Evolutionary conservation across 257 asterid species (phyloP).

Genomic region (Penstemon barbatus): DNA sequence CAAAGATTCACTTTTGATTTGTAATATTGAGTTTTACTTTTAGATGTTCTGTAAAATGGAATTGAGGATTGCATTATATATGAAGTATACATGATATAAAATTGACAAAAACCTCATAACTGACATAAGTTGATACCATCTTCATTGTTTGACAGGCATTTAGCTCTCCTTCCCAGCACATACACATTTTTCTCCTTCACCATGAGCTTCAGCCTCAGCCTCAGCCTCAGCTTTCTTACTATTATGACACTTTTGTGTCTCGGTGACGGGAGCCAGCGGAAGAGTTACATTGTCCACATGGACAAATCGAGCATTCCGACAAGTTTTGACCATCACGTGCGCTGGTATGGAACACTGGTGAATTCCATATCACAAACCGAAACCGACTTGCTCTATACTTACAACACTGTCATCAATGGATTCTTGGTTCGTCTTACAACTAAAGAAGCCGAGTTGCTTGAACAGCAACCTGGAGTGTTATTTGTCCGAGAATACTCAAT

Average conservation of each 20-base stretch:
- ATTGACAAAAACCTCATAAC: no score
- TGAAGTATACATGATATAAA: no score
- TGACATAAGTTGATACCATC: no score
- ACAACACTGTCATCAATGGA: conserved; percentile 62
- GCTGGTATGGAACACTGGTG: conserved; percentile 65
- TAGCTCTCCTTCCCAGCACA: no score
- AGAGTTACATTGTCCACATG: conserved; percentile 64
- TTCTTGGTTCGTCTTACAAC: conserved; percentile 52
- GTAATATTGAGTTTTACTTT: no score
- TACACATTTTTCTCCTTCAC: no score
- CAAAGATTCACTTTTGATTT: no score
- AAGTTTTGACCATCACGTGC: conserved; percentile 47
- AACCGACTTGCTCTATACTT: conserved; percentile 57
- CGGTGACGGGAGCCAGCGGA: conserved; percentile 27
- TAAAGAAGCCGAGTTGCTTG: conserved; percentile 49
- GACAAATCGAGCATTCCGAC: conserved; percentile 56
- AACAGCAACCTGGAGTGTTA: conserved; percentile 47
- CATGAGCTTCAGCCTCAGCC: not conserved
- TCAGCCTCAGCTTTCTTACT: conserved; percentile 24
- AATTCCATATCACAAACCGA: conserved; percentile 49
- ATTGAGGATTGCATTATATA: no score
- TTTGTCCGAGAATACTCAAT: conserved; percentile 49
- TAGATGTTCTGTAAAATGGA: no score
- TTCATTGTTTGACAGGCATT: no score
- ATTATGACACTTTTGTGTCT: conserved; percentile 31